Conservation (phyloP, 176 grass and related monocot genomes). For the Aegilops tauschii region DNA sequence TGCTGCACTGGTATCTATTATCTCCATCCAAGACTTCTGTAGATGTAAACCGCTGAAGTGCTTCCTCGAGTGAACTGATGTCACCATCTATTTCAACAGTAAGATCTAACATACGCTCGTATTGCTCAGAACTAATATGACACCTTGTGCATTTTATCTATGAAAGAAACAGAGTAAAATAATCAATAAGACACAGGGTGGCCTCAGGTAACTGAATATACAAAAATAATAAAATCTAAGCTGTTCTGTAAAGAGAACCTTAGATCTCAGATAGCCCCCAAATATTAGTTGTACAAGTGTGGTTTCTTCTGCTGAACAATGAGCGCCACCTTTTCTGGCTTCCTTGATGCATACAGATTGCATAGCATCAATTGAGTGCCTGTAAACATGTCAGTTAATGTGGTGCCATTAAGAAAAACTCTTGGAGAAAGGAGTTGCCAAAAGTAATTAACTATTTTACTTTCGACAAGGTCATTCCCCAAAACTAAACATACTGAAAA, state of each 20-base stretch:
- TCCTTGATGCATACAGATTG: conserved; percentile 87
- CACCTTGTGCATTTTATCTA: conserved; percentile 92
- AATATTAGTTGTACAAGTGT: conserved; percentile 91
- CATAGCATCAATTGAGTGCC: conserved; percentile 93
- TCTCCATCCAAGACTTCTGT: conserved; percentile 92
- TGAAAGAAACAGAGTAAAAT: conserved; percentile 8
- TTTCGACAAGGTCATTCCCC: neutral
- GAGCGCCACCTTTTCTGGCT: conserved; percentile 40
- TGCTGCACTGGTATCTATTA: conserved; percentile 86
- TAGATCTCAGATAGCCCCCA: conserved; percentile 94
- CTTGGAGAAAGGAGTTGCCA: conserved; percentile 10
- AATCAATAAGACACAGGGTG: conserved; percentile 3
- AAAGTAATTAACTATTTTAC: neutral
- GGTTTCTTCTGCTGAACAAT: conserved; percentile 67
- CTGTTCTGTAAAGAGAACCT: conserved; percentile 46
- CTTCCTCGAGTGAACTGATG: conserved; percentile 77
- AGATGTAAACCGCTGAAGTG: conserved; percentile 86
- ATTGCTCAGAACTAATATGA: conserved; percentile 64
- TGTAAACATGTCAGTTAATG: conserved; percentile 40
- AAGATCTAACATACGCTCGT: conserved; percentile 88
- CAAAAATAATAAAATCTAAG: conserved; percentile 17
- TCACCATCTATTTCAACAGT: conserved; percentile 93
- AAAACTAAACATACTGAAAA: conserved; percentile 12
- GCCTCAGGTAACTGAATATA: conserved; percentile 8
- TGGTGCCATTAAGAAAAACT: conserved; percentile 3